Evolutionary conservation across 192 early-diverging fungal genomes (phyloP), one percentile per base, ranked within the genome.

Genomic region (Coemansia sp.): DNA sequence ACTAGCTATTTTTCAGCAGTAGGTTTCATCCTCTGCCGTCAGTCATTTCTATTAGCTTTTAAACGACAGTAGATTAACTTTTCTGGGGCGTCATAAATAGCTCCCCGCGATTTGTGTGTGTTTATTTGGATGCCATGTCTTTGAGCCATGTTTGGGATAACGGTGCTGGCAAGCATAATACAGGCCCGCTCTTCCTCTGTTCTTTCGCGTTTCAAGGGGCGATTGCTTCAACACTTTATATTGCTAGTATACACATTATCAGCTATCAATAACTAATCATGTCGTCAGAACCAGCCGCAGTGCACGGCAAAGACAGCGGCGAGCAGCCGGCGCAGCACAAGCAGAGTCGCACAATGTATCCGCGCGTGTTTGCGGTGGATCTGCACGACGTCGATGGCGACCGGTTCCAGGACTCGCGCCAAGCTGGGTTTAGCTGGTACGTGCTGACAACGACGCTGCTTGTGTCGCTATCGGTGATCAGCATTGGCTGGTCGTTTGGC

Each of bases 391-490:
- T 71, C 8, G 77, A 74, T 34, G 65, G 59, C 62, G 65, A 68
- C 58, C 71, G 68, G 59, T 81, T 81, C 66, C 78, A 71, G 51
- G 72, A 81, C 22, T 81, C 72, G 36, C 67, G 68, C 2, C 36
- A 74, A n/a, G 65, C 78, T 3, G 72, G 78, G 5, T 71, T 74
- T 65, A 81, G 72, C 59, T 66, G 62, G 65, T 81, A 74, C 47
- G 58, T 81, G 2, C 46, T 81, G 6, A 15, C 71, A 12, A 68
- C 78, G 1, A 66, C 69, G 4, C 59, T 74, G 2, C 65, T 74
- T 1, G 78, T 67, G 7, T 81, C 72, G 22, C 68, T 80, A 5
- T 81, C 72, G n/a, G 71, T 68, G 4, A 37, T 71, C 11, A 74
- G 57, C 26, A 68, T 81, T 12, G 77, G 71, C 2, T 80, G 77